A percentile compares a stretch with the other conserved stretches of the same genome.
Conservation (phyloP, 108 stramenopile genomes). For the Schizochytrium sp. region DNA sequence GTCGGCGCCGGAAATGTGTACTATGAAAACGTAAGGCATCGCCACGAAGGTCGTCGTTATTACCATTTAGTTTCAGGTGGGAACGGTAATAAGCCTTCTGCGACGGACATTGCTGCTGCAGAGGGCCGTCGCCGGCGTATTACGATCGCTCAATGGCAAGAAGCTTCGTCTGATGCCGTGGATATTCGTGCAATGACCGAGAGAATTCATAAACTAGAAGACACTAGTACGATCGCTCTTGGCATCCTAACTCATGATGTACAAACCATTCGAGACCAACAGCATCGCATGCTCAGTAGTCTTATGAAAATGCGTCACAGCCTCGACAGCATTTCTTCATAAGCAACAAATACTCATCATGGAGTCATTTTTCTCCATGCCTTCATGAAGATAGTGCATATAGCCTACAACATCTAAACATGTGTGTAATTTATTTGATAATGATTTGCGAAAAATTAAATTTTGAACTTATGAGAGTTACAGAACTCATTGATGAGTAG, state of each 20-base stretch:
- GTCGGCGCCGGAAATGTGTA: conserved; percentile 47
- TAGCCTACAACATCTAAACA: too few species aligned
- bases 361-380: too few species aligned
- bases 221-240: neutral
- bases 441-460: too few species aligned
- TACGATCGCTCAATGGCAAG: conserved; percentile 16
- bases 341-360: too few species aligned
- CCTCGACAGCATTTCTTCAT: neutral
- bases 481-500: too few species aligned
- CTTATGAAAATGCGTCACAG: neutral
- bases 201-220: conserved; percentile 21
- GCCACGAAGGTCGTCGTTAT: neutral
- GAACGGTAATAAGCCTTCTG: neutral
- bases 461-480: too few species aligned
- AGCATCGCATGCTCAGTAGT: neutral
- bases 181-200: conserved; percentile 17
- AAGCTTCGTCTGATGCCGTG: neutral
- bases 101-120: conserved; percentile 22
- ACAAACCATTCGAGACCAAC: neutral
- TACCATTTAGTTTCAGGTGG: neutral
- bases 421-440: too few species aligned
- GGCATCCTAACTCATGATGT: neutral
- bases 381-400: too few species aligned
- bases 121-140: conserved; percentile 23
- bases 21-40: neutral